phyloP scores from a whole-genome alignment of 2,329 filamentous ascomycete genomes.

The Hymenoscyphus fructigenus region DNA sequence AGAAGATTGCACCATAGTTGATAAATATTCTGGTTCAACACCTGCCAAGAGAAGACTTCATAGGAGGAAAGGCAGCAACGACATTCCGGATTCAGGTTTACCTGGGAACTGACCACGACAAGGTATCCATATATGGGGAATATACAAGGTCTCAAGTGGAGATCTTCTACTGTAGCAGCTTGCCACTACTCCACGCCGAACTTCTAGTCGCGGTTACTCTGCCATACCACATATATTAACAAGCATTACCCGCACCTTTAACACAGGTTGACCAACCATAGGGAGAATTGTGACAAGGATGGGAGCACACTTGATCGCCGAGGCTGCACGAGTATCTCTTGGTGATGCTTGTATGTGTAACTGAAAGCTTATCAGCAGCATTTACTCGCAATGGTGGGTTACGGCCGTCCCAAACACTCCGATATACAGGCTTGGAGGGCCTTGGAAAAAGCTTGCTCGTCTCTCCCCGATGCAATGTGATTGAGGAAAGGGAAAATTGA shows the following conservation, averaged over 20 bases:
- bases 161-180: background rate
- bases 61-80: background rate
- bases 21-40: background rate
- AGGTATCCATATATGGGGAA: background rate
- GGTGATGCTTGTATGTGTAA: background rate
- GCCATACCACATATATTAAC: too few relatives aligned
- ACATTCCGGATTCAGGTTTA: background rate
- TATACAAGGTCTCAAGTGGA: background rate
- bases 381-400: background rate
- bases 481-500: background rate
- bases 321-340: constrained; percentile 3
- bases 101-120: background rate
- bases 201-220: too few relatives aligned
- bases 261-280: background rate
- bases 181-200: background rate
- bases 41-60: constrained; percentile 1
- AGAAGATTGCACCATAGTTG: background rate
- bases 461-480: background rate
- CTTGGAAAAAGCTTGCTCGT: background rate
- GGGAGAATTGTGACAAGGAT: background rate
- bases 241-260: too few relatives aligned
- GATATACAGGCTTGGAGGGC: background rate
- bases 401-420: background rate
- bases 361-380: constrained; percentile 8
- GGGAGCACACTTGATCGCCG: background rate